Evolutionary conservation across 176 grass and related monocot genomes (phyloP).

Genomic region (Ensete glaucum): DNA sequence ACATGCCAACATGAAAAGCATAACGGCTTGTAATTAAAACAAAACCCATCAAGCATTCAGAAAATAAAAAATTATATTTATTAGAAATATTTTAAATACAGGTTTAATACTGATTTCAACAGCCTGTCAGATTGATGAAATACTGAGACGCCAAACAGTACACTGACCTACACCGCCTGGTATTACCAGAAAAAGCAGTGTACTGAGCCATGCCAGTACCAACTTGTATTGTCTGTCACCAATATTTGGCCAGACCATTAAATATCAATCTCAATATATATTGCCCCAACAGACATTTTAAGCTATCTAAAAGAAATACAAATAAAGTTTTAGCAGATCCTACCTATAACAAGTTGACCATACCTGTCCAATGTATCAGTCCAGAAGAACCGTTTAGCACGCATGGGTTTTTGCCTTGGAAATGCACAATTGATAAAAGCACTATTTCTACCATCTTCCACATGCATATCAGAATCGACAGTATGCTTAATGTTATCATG

Average conservation of each 20-base stretch:
- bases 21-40: slow-evolving; percentile 11
- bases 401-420: slow-evolving; percentile 33
- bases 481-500: neutral
- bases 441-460: slow-evolving; percentile 24
- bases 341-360: neutral
- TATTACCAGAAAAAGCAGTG: too few species aligned
- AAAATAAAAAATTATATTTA: neutral
- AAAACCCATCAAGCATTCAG: slow-evolving; percentile 13
- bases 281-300: neutral
- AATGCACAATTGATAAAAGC: slow-evolving; percentile 34
- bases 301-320: neutral
- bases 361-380: slow-evolving; percentile 75
- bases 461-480: neutral
- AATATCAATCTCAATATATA: too few species aligned
- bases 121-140: too few species aligned
- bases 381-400: slow-evolving; percentile 71
- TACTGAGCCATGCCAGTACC: too few species aligned
- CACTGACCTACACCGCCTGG: too few species aligned
- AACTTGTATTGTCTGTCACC: too few species aligned
- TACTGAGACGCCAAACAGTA: too few species aligned
- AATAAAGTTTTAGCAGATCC: neutral
- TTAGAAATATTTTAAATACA: neutral
- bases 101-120: too few species aligned
- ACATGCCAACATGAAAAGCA: slow-evolving; percentile 12
- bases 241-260: too few species aligned